These are phyloP conservation scores for Geotrichum australiense DNA, from an alignment of 1,139 yeast species.

Conservation along the genomic window DNA sequence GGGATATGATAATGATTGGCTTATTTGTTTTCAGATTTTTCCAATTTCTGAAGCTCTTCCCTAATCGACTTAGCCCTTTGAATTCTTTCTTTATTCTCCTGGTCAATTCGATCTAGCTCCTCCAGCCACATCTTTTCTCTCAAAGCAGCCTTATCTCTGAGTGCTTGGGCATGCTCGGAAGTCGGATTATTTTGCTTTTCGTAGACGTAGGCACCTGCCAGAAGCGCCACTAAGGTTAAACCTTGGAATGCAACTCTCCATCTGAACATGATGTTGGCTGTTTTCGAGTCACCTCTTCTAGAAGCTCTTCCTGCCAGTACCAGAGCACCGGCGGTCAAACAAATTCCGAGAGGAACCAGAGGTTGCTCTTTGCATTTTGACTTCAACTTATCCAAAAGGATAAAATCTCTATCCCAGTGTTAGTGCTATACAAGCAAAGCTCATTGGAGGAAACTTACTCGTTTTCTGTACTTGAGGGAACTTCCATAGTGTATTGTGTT, in stretches of 20 bases:
- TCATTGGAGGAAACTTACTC: conserved; percentile 6
- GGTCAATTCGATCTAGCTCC: conserved; percentile 82
- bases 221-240: conserved; percentile 70
- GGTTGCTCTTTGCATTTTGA: conserved; percentile 36
- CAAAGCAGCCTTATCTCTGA: conserved; percentile 70
- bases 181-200: conserved; percentile 49
- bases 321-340: conserved; percentile 77
- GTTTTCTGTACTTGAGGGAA: conserved; percentile 14
- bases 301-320: conserved; percentile 70
- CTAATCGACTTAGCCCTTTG: conserved; percentile 22
- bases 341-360: conserved; percentile 63
- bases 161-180: conserved; percentile 50
- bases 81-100: conserved; percentile 47
- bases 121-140: conserved; percentile 88
- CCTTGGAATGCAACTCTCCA: conserved; percentile 88
- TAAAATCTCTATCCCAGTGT: conserved; percentile 6
- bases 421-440: background rate
- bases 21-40: no score
- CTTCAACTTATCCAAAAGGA: conserved; percentile 26
- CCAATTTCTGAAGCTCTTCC: conserved; percentile 13
- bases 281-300: conserved; percentile 60
- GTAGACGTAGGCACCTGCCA: conserved; percentile 66
- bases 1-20: no score
- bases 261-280: conserved; percentile 80
- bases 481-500: conserved; percentile 15